Base-by-base conservation (phyloP, 2,329 filamentous ascomycete genomes). In the Graphilbum ipis-grandicollis region DNA sequence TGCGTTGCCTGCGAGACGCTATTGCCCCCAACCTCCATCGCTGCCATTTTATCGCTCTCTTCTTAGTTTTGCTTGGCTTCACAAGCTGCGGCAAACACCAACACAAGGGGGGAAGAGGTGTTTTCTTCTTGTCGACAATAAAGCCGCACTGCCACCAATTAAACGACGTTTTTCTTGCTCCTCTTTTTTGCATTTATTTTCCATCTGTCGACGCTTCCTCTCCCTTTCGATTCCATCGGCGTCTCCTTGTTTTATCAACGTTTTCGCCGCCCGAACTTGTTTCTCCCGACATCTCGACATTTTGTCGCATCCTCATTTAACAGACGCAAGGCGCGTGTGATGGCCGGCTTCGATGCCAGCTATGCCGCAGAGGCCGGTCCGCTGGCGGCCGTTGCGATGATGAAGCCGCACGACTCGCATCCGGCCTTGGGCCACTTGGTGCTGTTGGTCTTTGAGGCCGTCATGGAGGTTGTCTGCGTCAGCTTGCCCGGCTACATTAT, bases 391-490 rank as follows among this genome's bases (percentile, higher is more conserved):
- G 52, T 65, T 33, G 46, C 54, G 31, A 52, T 55, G 41, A 53
- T 55, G 41, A 53, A 54, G 36, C 49, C 57, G 10, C 62, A 68
- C 46, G 60, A 65, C 4, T 58, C 65, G 15, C 76, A 83, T 45
- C 77, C 78, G 13, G 66, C 78, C 36, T 64, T 84, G 44, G 63
- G 62, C 39, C 68, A 85, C 48, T 66, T 93, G 22, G 67, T 75
- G 29, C 65, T 92, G 19, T 75, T 93, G 41, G 86, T 96, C 47
- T 93, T 93, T 50, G 86, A 93, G 59, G 90, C 90, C 10, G 86
- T 94, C 21, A 66, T 94, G 50, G 85, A 94, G 53, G 88, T 96
- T 19, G 80, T 98, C 35, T 96, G 86, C 53, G 86, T 98, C 54
- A 88, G 81, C 55, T 59, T 94, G 47, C 90, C 90, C 0, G 90